A percentile compares a stretch with the other conserved stretches of the same genome.
These are phyloP conservation scores for Flaveria brownii DNA, from an alignment of 129 eudicot genomes.

Conservation along the genomic window DNA sequence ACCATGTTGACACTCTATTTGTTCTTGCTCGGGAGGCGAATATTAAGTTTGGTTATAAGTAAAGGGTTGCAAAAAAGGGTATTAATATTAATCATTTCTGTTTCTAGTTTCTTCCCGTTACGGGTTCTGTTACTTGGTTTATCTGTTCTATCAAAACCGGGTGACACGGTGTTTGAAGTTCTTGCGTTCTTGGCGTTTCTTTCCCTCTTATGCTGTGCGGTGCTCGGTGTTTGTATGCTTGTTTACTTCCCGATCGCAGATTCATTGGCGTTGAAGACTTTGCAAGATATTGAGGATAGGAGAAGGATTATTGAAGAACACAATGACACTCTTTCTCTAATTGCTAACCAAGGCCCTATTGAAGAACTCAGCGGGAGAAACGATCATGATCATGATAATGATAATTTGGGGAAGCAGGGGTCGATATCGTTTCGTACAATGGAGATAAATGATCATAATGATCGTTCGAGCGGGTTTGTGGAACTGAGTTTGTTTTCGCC, in stretches of 20 bases:
- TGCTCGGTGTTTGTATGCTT: conserved; percentile 69
- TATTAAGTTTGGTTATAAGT: conserved; percentile 69
- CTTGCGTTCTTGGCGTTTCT: conserved; percentile 77
- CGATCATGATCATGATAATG: conserved; percentile 7
- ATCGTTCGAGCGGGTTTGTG: conserved; percentile 47
- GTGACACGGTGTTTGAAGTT: conserved; percentile 49
- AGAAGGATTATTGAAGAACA: conserved; percentile 53
- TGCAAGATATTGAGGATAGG: conserved; percentile 68
- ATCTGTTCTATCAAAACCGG: conserved; percentile 66
- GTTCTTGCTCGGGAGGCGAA: conserved; percentile 77
- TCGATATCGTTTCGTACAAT: conserved; percentile 70
- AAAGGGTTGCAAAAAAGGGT: conserved; percentile 84
- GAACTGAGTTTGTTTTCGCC: conserved; percentile 69
- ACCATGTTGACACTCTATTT: conserved; percentile 51
- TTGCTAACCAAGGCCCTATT: conserved; percentile 61
- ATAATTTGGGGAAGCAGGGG: conserved; percentile 58
- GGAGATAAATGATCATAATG: conserved; percentile 44
- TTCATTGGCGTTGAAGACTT: conserved; percentile 65
- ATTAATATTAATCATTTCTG: conserved; percentile 53
- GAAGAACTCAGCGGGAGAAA: conserved; percentile 40
- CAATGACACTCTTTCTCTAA: conserved; percentile 65
- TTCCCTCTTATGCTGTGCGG: conserved; percentile 66
- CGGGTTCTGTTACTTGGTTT: conserved; percentile 77
- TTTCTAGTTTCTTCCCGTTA: conserved; percentile 62
- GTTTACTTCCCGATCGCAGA: conserved; percentile 88